A percentile compares a stretch with the other conserved stretches of the same genome.
Evolutionary conservation across 345 rosid genomes (phyloP).

Genomic region (Aurinia saxatilis): DNA sequence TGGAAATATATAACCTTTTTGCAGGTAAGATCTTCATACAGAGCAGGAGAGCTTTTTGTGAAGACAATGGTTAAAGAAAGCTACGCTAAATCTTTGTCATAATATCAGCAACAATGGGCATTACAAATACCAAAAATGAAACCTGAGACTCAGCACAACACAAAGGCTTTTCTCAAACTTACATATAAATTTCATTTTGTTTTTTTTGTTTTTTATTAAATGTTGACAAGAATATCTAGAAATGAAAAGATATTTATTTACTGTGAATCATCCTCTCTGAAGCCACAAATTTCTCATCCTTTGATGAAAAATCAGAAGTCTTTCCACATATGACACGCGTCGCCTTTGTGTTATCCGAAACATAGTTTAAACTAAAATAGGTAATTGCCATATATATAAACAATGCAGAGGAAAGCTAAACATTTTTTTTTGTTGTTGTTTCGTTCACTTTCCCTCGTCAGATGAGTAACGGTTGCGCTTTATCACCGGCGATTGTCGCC

Average conservation of each 20-base stretch:
- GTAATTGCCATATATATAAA: not conserved
- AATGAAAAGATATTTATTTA: constrained; percentile 1
- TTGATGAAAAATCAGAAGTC: too few species aligned
- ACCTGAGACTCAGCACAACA: not conserved
- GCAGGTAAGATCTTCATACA: constrained; percentile 92
- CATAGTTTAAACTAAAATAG: not conserved
- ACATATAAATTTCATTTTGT: not conserved
- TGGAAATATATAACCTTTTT: not conserved
- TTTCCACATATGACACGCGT: constrained; percentile 15
- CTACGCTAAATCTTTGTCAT: constrained; percentile 12
- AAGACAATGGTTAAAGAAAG: constrained; percentile 87
- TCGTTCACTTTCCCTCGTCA: constrained; percentile 10
- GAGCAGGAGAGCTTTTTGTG: constrained; percentile 94
- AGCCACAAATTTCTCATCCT: constrained; percentile 23
- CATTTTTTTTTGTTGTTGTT: not conserved
- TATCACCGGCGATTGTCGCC: constrained; percentile 25
- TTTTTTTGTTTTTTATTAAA: not conserved
- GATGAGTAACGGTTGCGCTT: constrained; percentile 24
- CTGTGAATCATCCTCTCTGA: not conserved
- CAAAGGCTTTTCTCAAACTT: not conserved
- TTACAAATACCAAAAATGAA: not conserved
- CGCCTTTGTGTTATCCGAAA: constrained; percentile 7
- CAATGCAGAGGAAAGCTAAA: not conserved
- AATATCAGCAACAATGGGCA: not conserved
- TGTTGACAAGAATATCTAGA: not conserved